A percentile compares a stretch with the other conserved stretches of the same genome.
Evolutionary conservation across 2,329 filamentous ascomycete genomes (phyloP).

Genomic region (Arthroderma uncinatum): DNA sequence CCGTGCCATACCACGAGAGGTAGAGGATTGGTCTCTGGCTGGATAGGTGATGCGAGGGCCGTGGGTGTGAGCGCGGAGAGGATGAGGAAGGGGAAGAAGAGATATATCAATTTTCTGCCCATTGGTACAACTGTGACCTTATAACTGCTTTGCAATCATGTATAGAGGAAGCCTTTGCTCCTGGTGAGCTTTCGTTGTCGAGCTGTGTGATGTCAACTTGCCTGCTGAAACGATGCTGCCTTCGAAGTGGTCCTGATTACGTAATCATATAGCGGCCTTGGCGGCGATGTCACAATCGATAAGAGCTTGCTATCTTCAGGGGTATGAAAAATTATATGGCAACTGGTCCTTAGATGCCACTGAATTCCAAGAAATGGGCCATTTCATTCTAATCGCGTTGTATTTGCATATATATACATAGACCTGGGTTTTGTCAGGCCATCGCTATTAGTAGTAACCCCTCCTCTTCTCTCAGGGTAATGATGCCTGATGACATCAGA

Average conservation of each 20-base stretch:
- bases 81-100: neutral
- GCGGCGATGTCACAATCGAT: too few species aligned
- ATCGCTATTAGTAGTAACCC: neutral
- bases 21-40: constrained; percentile 42
- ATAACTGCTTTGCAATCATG: neutral
- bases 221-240: neutral
- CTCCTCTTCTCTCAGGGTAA: too few species aligned
- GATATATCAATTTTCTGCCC: neutral
- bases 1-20: constrained; percentile 94
- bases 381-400: too few species aligned
- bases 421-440: neutral
- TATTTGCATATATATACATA: neutral
- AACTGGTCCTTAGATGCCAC: too few species aligned
- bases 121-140: neutral
- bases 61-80: neutral
- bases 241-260: too few species aligned
- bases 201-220: too few species aligned
- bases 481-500: neutral
- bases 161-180: neutral
- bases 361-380: too few species aligned
- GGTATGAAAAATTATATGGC: too few species aligned
- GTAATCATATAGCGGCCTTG: too few species aligned
- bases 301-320: too few species aligned
- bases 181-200: neutral
- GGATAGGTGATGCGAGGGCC: constrained; percentile 3